These are phyloP conservation scores for Spathaspora boniae DNA, from an alignment of 805 yeast species.

Conservation along the genomic window DNA sequence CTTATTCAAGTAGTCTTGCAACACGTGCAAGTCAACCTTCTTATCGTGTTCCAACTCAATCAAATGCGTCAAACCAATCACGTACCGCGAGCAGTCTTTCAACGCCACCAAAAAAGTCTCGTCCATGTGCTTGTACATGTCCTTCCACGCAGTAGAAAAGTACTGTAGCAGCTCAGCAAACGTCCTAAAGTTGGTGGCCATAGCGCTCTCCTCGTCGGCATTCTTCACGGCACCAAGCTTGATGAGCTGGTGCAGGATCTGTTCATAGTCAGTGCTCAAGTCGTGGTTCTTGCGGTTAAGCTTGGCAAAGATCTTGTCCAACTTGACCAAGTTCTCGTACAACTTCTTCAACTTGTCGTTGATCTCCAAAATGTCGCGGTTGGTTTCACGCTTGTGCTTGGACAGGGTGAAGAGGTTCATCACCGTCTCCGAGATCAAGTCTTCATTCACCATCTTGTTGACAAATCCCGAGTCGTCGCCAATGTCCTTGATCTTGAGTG, in stretches of 20 bases:
- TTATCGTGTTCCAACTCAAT: slow-evolving; percentile 86
- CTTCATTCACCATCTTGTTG: slow-evolving; percentile 52
- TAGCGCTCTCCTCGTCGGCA: slow-evolving; percentile 10
- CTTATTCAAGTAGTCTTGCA: slow-evolving; percentile 72
- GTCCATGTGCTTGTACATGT: slow-evolving; percentile 53
- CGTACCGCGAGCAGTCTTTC: slow-evolving; percentile 80
- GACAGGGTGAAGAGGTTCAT: slow-evolving; percentile 88
- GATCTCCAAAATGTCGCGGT: slow-evolving; percentile 58
- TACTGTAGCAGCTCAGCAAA: slow-evolving; percentile 36
- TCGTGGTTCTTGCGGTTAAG: slow-evolving; percentile 71
- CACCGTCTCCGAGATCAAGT: slow-evolving; percentile 83
- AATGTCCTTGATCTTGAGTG: slow-evolving; percentile 38
- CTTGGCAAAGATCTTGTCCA: slow-evolving; percentile 75
- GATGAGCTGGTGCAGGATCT: slow-evolving; percentile 64
- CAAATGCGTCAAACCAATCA: slow-evolving; percentile 45
- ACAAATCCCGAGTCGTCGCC: slow-evolving; percentile 23
- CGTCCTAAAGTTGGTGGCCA: slow-evolving; percentile 30
- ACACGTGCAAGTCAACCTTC: slow-evolving; percentile 84
- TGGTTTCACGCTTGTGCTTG: slow-evolving; percentile 66
- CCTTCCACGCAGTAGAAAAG: slow-evolving; percentile 39
- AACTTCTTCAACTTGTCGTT: slow-evolving; percentile 78
- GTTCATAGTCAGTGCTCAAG: slow-evolving; percentile 67
- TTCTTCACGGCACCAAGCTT: slow-evolving; percentile 54
- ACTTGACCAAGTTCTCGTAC: slow-evolving; percentile 74
- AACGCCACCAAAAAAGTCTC: slow-evolving; percentile 77